Base-by-base conservation (phyloP, 345 rosid genomes). In the Linum tenue region DNA sequence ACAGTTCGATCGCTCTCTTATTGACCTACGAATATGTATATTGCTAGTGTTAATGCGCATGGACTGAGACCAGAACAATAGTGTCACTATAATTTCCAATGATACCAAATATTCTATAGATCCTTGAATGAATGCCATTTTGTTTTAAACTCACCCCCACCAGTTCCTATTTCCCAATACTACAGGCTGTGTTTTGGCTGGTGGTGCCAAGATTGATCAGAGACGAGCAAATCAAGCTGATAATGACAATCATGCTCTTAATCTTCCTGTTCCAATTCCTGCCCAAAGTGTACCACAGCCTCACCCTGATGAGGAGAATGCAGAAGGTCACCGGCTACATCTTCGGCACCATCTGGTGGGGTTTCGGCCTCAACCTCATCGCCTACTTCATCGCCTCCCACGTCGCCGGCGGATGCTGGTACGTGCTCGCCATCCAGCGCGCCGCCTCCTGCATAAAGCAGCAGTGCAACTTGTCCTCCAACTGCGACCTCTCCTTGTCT, bases 341-440 rank as follows among this genome's bases (percentile, higher is more conserved):
- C 56, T 92, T 92, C 48, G 98, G 98, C 39, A 82, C 98, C 57
- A 83, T 92, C 73, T 92, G 98, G 98, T 92, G 96, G 96, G 98
- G 96, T 31, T 92, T 92, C 62, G 89, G 82, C 77, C 83, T 92
- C 43, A 89, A 92, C 64, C 91, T 92, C 68, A 83, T 92, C 8
- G 98, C 96, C 44, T 92, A 92, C 78, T 81, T 92, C 77, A 87
- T 92, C 51, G 90, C 95, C 67, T 92, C 96, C 57, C 98, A 92
- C 40, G 98, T 92, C 72, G 81, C 95, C 4, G 98, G 98, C 65
- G 98, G 95, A 67, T 88, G 95, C 69, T 91, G 98, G 98, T 89
- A 91, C 69, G 95, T 89, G 62, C 89, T 91, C 6, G 92, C 95
- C 0, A 84, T 85, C 22, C 92, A 89, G 56, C 85, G 98, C 2